Evolutionary conservation across 257 asterid genomes (phyloP), one percentile per base, ranked within the genome.

Genomic region (Solanum ossicruentum): DNA sequence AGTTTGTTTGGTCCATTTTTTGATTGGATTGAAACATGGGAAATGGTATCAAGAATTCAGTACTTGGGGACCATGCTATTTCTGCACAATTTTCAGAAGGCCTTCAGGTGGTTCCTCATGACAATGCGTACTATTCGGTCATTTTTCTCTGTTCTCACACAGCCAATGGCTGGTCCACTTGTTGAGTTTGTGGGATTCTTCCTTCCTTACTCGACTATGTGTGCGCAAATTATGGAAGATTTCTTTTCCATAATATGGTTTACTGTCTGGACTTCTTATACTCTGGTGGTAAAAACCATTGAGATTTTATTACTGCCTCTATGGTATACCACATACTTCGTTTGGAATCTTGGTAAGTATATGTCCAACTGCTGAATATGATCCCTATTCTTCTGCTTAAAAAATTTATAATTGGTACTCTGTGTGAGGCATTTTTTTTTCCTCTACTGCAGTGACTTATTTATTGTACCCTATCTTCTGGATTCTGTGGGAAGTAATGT

Each of bases 11-110:
- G 99, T n/a, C 99, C 99, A 70, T 88, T 97, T 77, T 94, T 97
- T 88, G 98, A 97, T 87, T 97, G 98, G 98, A 95, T 97, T 82
- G 99, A 97, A 88, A 89, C 94, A 45, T 91, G 98, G 97, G 98
- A 95, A 89, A 97, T 97, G 99, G 89, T 94, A 80, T 89, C 98
- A 58, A 92, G 99, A 89, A 91, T 97, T 84, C 92, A 92, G 89
- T 97, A 92, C 88, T 89, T 97, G 92, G 99, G 98, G 55, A 97
- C 99, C 6, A 97, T 97, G 99, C 89, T 97, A 83, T 97, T 97
- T 90, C 97, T 97, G 87, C 99, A 95, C 86, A 91, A 97, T 89
- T 94, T 89, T 92, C 96, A 97, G 88, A 97, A 94, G 90, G 98
- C 99, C 65, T 83, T 97, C 51, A 90, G 88, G 90, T 97, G 99